A percentile compares a stretch with the other conserved stretches of the same genome.
phyloP scores from a whole-genome alignment of 2,329 filamentous ascomycete species.

The Anthostomella pinea region DNA sequence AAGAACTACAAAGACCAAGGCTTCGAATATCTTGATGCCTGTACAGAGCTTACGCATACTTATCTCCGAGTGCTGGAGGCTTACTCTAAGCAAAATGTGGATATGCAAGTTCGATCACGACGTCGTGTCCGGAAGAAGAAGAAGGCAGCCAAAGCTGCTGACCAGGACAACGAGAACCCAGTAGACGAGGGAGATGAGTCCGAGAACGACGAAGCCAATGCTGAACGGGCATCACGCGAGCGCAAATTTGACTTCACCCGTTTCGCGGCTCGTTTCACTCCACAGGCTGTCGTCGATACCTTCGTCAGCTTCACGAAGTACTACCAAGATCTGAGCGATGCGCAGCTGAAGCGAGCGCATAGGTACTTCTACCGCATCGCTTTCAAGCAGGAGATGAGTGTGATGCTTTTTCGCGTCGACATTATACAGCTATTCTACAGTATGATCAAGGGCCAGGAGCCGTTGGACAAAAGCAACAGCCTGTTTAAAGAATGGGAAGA shows the following conservation, averaged over 20 bases:
- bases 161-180: constrained; percentile 43
- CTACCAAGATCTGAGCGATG: constrained; percentile 74
- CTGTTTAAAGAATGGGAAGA: constrained; percentile 89
- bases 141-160: constrained; percentile 53
- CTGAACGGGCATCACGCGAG: constrained; percentile 70
- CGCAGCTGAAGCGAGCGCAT: constrained; percentile 87
- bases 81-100: constrained; percentile 91
- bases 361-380: constrained; percentile 91
- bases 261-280: constrained; percentile 77
- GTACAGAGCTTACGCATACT: constrained; percentile 86
- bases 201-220: constrained; percentile 68
- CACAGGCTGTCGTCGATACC: constrained; percentile 82
- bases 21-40: constrained; percentile 88
- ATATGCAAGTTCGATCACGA: constrained; percentile 87
- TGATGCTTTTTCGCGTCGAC: constrained; percentile 86
- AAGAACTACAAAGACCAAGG: constrained; percentile 90
- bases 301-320: constrained; percentile 78
- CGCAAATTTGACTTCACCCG: constrained; percentile 91
- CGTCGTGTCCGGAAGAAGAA: constrained; percentile 71
- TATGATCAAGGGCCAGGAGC: constrained; percentile 86
- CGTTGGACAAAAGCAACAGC: constrained; percentile 63
- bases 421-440: constrained; percentile 84
- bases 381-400: constrained; percentile 89
- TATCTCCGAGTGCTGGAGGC: constrained; percentile 88
- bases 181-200: constrained; percentile 65